phyloP scores from a whole-genome alignment of 345 rosid species.

The Gossypium mustelinum region DNA sequence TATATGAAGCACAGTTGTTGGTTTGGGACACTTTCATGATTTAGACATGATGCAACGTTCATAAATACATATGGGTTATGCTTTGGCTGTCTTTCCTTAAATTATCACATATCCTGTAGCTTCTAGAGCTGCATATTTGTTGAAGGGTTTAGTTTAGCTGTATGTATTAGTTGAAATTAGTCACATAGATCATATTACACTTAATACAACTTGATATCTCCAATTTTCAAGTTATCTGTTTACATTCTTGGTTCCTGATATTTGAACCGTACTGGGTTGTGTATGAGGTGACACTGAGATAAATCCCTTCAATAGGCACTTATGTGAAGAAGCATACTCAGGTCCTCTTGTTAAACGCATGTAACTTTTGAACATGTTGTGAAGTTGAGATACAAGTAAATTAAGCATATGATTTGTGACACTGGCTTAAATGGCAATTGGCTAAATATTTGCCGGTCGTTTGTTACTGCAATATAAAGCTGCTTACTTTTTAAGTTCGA shows the following conservation, averaged over 20 bases:
- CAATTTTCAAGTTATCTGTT: neutral
- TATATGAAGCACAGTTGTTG: neutral
- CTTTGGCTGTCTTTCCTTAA: neutral
- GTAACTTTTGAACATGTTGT: neutral
- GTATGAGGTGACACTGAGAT: neutral
- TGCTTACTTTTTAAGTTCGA: conserved; percentile 18
- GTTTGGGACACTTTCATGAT: neutral
- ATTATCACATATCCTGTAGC: conserved; percentile 1
- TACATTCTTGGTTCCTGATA: neutral
- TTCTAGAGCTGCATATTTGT: neutral
- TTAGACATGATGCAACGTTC: neutral
- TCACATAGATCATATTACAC: neutral
- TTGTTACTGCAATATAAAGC: conserved; percentile 5
- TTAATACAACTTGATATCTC: neutral
- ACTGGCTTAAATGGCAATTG: neutral
- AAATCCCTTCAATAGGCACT: neutral
- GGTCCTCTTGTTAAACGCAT: neutral
- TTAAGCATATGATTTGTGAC: neutral
- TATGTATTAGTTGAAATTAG: neutral
- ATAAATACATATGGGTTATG: neutral
- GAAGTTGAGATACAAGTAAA: neutral
- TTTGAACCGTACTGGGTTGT: neutral
- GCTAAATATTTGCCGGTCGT: neutral
- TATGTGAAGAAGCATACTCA: conserved; percentile 5
- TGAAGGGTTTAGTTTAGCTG: neutral